Conservation (phyloP, 1,284 basidiomycete species). For the Ustilago cynodontis region DNA sequence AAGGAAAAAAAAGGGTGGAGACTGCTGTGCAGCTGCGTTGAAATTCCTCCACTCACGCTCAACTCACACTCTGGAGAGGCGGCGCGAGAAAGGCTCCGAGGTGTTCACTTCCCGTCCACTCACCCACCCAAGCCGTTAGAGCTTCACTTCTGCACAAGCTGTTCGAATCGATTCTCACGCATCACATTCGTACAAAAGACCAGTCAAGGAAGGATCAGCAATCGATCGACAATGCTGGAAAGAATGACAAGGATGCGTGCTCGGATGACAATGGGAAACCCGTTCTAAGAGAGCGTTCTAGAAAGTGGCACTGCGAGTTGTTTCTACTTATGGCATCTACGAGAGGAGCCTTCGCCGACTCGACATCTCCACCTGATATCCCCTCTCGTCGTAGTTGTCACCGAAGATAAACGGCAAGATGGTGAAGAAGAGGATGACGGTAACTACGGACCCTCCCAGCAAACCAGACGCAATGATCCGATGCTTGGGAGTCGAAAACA, state of each 20-base stretch:
- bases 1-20: constrained; percentile 13
- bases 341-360: constrained; percentile 25
- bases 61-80: neutral
- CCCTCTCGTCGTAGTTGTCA: constrained; percentile 30
- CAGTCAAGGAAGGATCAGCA: neutral
- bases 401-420: constrained; percentile 37
- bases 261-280: neutral
- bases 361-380: constrained; percentile 37
- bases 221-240: neutral
- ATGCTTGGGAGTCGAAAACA: constrained; percentile 52
- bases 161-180: neutral
- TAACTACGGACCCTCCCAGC: constrained; percentile 40
- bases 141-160: neutral
- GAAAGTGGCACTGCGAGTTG: neutral
- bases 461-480: constrained; percentile 43
- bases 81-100: constrained; percentile 13
- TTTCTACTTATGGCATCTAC: neutral
- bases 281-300: neutral
- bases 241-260: neutral
- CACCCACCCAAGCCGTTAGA: neutral
- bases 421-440: constrained; percentile 40
- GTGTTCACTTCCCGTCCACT: neutral
- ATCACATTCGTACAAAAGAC: too few species aligned
- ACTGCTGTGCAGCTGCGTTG: constrained; percentile 1
- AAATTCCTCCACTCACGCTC: constrained; percentile 7